Evolutionary conservation across 148 eudicot species (phyloP), one percentile per base, ranked within the genome.

Genomic region (Salicornia ramosissima): DNA sequence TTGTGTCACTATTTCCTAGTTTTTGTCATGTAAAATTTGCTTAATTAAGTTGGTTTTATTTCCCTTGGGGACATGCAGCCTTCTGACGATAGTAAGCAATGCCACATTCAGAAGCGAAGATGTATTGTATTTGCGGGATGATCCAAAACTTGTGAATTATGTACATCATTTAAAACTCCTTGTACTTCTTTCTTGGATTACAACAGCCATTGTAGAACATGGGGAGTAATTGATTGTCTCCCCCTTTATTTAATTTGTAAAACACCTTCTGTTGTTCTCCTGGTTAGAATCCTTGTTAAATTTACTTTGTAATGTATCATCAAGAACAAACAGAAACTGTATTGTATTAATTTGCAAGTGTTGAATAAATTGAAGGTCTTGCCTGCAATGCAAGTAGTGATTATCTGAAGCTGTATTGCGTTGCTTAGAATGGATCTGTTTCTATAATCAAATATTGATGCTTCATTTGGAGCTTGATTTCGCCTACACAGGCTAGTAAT

Each of bases 121-220:
- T 87, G 92, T 63, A 75, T 82, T 45, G 86, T 92, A 45, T 70
- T 79, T 6, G 77, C 72, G 33, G 79, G 79, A 73, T 86, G 73
- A 74, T 58, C 65, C 19, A 16, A 28, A 52, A 22, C 6, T 21
- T 62, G 50, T 62, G 42, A 31, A 28, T 28, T 34, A 54, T 68
- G 77, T 73, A 73, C 58, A 67, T 39, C 76, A 67, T 61, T 46
- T 42, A 53, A 67, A 50, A 21, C 46, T 65, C 51, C 31, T 24
- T 72, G 76, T 72, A 77, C 30, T 68, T 65, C n/a, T 29, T 62
- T 18, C 10, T 25, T 50, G 29, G 40, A 25, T 68, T 36, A 22
- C 19, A n/a, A 22, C 19, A n/a, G 22, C 68, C 14, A 68, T 59
- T 47, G 56, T 54, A 26, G 12, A 40, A 4, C 4, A 10, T 29